Conservation (phyloP, 805 yeast species). For the Lachancea fermentati region DNA sequence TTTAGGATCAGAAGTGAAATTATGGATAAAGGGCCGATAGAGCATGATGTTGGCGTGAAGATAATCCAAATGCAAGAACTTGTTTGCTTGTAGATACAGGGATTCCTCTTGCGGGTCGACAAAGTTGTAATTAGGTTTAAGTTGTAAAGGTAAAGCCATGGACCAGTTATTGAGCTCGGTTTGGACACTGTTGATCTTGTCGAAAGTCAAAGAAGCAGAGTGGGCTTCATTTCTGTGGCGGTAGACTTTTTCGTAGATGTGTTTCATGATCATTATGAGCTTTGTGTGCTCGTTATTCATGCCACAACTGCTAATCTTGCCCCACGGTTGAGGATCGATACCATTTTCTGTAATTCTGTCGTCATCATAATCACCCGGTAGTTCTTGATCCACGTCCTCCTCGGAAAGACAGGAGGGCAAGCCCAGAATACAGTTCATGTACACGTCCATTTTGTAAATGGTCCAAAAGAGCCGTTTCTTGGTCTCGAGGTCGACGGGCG, state of each 20-base stretch:
- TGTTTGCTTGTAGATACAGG: constrained; percentile 62
- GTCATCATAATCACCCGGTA: constrained; percentile 82
- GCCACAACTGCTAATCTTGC: constrained; percentile 60
- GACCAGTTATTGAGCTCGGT: constrained; percentile 67
- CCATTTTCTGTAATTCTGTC: constrained; percentile 72
- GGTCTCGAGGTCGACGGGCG: constrained; percentile 76
- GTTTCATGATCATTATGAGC: constrained; percentile 61
- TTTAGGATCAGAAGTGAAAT: constrained; percentile 39
- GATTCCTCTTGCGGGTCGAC: constrained; percentile 39
- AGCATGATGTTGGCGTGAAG: constrained; percentile 74
- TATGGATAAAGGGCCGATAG: constrained; percentile 86
- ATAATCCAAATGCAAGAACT: constrained; percentile 64
- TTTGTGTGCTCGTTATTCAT: constrained; percentile 84
- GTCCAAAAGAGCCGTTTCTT: constrained; percentile 86
- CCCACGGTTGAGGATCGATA: constrained; percentile 44
- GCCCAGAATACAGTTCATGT: constrained; percentile 82
- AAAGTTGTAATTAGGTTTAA: constrained; percentile 68
- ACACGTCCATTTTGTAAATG: constrained; percentile 83
- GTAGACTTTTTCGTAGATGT: constrained; percentile 62
- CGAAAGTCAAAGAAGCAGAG: constrained; percentile 12
- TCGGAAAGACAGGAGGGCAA: constrained; percentile 71
- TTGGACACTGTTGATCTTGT: constrained; percentile 43
- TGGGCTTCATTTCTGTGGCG: constrained; percentile 49
- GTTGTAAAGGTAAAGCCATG: constrained; percentile 59
- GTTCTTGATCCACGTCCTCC: constrained; percentile 80